A percentile compares a stretch with the other conserved stretches of the same genome.
phyloP scores from a whole-genome alignment of 2,329 filamentous ascomycete genomes.

The Penicillium capsulatum region DNA sequence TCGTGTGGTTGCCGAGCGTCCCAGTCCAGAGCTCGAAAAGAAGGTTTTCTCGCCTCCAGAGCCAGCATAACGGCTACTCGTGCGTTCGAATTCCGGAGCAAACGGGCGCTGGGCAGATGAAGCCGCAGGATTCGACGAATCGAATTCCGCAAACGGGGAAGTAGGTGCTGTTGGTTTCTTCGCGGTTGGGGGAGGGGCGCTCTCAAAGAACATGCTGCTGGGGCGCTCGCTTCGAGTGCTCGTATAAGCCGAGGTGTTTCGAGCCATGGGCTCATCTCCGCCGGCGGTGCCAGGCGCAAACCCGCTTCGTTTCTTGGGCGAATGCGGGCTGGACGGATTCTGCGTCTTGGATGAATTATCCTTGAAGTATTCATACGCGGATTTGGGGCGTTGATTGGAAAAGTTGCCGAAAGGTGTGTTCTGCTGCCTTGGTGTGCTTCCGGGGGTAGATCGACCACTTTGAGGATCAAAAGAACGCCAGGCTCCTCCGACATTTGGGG shows the following conservation, averaged over 20 bases:
- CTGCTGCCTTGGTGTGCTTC: slow-evolving; percentile 21
- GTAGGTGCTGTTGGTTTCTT: slow-evolving; percentile 37
- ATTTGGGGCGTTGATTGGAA: slow-evolving; percentile 30
- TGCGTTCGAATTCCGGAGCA: slow-evolving; percentile 44
- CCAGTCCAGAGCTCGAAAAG: slow-evolving; percentile 49
- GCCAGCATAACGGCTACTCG: slow-evolving; percentile 53
- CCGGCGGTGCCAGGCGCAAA: slow-evolving; percentile 57
- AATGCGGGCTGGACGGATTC: slow-evolving; percentile 37
- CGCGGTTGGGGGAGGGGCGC: slow-evolving; percentile 40
- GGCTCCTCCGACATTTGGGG: slow-evolving; percentile 14
- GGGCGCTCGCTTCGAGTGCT: slow-evolving; percentile 35
- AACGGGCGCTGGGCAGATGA: slow-evolving; percentile 14
- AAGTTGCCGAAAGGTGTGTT: slow-evolving; percentile 20
- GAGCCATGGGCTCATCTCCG: slow-evolving; percentile 57
- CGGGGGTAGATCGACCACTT: slow-evolving; percentile 28
- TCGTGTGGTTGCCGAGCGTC: slow-evolving; percentile 52
- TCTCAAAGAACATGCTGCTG: slow-evolving; percentile 34
- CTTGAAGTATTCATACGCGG: slow-evolving; percentile 40
- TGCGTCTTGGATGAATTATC: slow-evolving; percentile 30
- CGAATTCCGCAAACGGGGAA: background rate
- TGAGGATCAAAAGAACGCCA: slow-evolving; percentile 42
- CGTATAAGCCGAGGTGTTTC: slow-evolving; percentile 49
- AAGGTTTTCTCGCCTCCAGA: slow-evolving; percentile 55
- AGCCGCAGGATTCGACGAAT: too few species aligned
- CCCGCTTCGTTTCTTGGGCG: slow-evolving; percentile 51